Conservation (phyloP, 345 rosid species). For the Luvunga scandens region DNA sequence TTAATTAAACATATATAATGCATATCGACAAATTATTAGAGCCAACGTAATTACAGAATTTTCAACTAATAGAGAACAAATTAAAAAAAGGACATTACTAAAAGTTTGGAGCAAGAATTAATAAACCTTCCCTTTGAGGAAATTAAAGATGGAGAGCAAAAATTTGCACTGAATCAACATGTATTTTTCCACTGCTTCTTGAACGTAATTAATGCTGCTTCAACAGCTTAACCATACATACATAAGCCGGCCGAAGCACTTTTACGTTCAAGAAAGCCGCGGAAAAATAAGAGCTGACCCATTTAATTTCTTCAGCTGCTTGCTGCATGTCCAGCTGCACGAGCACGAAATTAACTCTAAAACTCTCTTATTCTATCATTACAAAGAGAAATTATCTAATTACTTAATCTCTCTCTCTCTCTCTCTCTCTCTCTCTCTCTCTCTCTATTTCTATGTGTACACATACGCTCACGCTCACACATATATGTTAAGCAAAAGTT, state of each 20-base stretch:
- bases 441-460: no score
- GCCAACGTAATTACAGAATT: neutral
- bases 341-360: neutral
- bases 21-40: neutral
- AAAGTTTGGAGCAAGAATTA: neutral
- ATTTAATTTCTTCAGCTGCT: neutral
- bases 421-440: no score
- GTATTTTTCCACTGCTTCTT: neutral
- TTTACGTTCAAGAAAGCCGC: conserved; percentile 7
- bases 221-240: neutral
- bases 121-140: neutral
- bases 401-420: no score
- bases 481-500: no score
- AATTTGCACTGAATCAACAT: neutral
- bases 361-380: no score
- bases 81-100: neutral
- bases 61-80: neutral
- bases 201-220: neutral
- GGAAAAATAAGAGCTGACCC: neutral
- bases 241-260: neutral
- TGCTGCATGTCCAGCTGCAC: neutral
- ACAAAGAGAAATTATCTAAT: no score
- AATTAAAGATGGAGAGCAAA: neutral
- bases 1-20: neutral
- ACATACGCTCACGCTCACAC: rapidly evolving